A percentile compares a stretch with the other conserved stretches of the same genome.
Evolutionary conservation across 129 eudicot genomes (phyloP).

Genomic region (Apium graveolens): DNA sequence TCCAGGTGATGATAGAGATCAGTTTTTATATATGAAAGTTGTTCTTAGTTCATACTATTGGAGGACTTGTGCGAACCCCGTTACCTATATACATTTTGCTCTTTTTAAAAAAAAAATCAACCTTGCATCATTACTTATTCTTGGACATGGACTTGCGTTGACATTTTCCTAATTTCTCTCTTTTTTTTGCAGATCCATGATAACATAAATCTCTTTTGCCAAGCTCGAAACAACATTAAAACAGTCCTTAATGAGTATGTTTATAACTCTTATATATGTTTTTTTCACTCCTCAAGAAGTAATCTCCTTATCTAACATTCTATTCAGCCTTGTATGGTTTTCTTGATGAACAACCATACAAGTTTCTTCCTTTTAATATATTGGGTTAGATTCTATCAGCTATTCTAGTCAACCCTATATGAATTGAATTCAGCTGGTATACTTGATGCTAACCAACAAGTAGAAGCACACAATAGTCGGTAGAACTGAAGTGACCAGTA

Average conservation of each 20-base stretch:
- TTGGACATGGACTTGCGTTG: background rate
- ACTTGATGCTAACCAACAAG: too few species aligned
- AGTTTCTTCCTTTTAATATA: too few species aligned
- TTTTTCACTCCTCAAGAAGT: background rate
- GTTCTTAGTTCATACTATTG: background rate
- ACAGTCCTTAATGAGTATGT: conserved; percentile 6
- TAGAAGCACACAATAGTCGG: too few species aligned
- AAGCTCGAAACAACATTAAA: conserved; percentile 14
- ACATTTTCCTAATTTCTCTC: background rate
- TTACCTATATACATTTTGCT: background rate
- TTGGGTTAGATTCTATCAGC: too few species aligned
- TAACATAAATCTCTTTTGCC: conserved; percentile 13
- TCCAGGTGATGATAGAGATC: background rate
- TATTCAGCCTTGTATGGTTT: background rate
- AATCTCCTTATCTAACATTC: background rate
- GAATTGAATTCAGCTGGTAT: too few species aligned
- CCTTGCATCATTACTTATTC: background rate
- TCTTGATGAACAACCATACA: background rate
- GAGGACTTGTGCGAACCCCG: background rate
- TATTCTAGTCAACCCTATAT: too few species aligned
- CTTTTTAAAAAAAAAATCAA: background rate
- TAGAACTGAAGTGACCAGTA: too few species aligned
- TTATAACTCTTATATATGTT: background rate
- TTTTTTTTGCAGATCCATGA: conserved; percentile 10
- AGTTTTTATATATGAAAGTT: background rate